phyloP scores from a whole-genome alignment of 352 stramenopile genomes.

The Globisporangium apiculatum region DNA sequence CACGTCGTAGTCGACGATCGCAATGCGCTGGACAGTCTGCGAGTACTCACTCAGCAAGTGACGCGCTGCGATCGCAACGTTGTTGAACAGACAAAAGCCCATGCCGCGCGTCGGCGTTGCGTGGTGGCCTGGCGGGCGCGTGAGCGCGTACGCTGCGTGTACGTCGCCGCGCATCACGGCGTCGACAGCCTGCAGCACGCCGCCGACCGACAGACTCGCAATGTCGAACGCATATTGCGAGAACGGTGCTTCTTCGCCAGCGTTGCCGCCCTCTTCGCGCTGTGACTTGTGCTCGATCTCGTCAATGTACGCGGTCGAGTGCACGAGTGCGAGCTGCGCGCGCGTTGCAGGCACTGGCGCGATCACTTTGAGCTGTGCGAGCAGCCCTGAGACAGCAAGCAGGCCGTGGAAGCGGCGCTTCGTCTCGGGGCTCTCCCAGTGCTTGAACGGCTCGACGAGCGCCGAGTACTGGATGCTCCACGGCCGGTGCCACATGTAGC shows the following conservation, averaged over 20 bases:
- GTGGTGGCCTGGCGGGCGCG: constrained; percentile 69
- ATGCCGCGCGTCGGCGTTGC: constrained; percentile 43
- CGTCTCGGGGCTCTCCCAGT: constrained; percentile 77
- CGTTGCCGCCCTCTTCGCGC: constrained; percentile 53
- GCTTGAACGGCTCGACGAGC: constrained; percentile 52
- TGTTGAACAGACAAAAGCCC: constrained; percentile 74
- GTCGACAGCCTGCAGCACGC: constrained; percentile 49
- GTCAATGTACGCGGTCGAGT: constrained; percentile 47
- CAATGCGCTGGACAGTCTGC: constrained; percentile 73
- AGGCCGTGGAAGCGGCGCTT: constrained; percentile 79
- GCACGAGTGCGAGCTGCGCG: constrained; percentile 45
- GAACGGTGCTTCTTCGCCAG: constrained; percentile 65
- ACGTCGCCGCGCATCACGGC: constrained; percentile 42
- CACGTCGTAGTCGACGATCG: constrained; percentile 94
- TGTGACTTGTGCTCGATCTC: constrained; percentile 44
- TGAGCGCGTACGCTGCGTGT: constrained; percentile 48
- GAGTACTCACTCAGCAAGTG: constrained; percentile 52
- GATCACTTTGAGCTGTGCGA: constrained; percentile 33
- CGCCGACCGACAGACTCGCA: constrained; percentile 55
- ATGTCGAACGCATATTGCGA: constrained; percentile 71
- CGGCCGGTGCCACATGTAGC: constrained; percentile 68
- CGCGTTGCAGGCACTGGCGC: constrained; percentile 28
- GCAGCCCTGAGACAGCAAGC: constrained; percentile 60
- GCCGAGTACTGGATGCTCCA: constrained; percentile 47
- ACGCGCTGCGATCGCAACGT: constrained; percentile 50